Base-by-base conservation (phyloP, 2,329 filamentous ascomycete genomes). In the Colletotrichum phormii region DNA sequence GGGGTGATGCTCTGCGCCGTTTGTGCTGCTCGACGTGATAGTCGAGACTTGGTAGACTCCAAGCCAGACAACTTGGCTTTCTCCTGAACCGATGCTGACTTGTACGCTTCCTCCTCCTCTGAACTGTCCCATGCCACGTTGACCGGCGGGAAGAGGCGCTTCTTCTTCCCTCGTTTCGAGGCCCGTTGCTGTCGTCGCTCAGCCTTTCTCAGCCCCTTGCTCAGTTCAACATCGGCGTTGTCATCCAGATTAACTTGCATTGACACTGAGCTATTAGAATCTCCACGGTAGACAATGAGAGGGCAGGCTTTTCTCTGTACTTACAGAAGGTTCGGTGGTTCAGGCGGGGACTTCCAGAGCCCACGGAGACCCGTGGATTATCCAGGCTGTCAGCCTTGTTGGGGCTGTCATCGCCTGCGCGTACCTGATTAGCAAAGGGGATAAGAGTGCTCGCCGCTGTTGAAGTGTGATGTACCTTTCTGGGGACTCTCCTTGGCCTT, bases 401-500 rank as follows among this genome's bases (percentile, higher is more conserved):
- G 60, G 31, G 8, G 11, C 53, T 22, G n/a, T 33, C 18, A 29
- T 31, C 42, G 29, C 42, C 46, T 35, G 22, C 15, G n/a, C 12
- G 22, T 7, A 18, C 13, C 5, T 4, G 6, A n/a, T 61, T 13
- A 64, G 42, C 33, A 35, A 26, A n/a, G 3, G n/a, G n/a, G 7
- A 4, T 4, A 57, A 11, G 33, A 7, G 37, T 12, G 4, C 22
- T 59, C 29, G 15, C 11, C 13, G n/a, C 5, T 22, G 12, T 33
- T 22, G 31, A 53, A n/a, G 31, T 33, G 46, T 18, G 15, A 24
- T 31, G 13, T 4, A 75, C 72, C 72, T 58, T 55, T 61, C 6
- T 37, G 49, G 22, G 65, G 60, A 24, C 62, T 67, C 15, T 13
- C 22, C 49, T 77, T 77, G 8, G 82, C 64, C 31, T 75, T 66